These are phyloP conservation scores for Borealophlyctis nickersoniae DNA, from an alignment of 192 early-diverging fungal species.

Conservation along the genomic window DNA sequence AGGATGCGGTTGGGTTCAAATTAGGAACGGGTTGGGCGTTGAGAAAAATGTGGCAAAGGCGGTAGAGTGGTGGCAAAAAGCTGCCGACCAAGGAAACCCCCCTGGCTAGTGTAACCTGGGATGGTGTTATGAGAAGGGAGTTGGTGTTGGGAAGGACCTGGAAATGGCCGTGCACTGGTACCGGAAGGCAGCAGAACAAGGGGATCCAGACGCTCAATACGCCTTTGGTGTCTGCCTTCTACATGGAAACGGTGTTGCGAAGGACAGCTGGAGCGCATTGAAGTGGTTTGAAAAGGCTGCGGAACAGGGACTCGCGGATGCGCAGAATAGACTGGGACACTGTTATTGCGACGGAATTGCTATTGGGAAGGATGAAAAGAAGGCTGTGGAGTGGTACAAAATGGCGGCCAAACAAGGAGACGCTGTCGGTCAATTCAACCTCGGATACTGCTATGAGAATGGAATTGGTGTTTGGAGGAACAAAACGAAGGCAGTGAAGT, in stretches of 20 bases:
- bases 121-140: slow-evolving; percentile 38
- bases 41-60: too few relatives aligned
- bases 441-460: too few relatives aligned
- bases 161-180: slow-evolving; percentile 39
- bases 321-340: slow-evolving; percentile 52
- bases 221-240: slow-evolving; percentile 44
- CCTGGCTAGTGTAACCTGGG: slow-evolving; percentile 38
- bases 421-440: too few relatives aligned
- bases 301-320: slow-evolving; percentile 41
- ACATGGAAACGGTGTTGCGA: slow-evolving; percentile 42
- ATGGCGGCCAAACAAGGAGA: too few relatives aligned
- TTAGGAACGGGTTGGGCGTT: too few relatives aligned
- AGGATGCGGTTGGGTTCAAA: too few relatives aligned
- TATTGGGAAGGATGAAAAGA: slow-evolving; percentile 42
- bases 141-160: slow-evolving; percentile 37
- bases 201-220: slow-evolving; percentile 39
- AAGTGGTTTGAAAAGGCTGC: slow-evolving; percentile 41
- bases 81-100: slow-evolving; percentile 36
- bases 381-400: slow-evolving; percentile 49
- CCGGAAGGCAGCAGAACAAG: slow-evolving; percentile 37
- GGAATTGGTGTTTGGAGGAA: too few relatives aligned
- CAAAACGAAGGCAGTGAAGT: too few relatives aligned
- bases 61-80: slow-evolving; percentile 36
- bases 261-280: slow-evolving; percentile 42
- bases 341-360: slow-evolving; percentile 55